Evolutionary conservation across 1,284 basidiomycete species (phyloP), one percentile per base, ranked within the genome.

Genomic region (Pseudozyma thailandica): DNA sequence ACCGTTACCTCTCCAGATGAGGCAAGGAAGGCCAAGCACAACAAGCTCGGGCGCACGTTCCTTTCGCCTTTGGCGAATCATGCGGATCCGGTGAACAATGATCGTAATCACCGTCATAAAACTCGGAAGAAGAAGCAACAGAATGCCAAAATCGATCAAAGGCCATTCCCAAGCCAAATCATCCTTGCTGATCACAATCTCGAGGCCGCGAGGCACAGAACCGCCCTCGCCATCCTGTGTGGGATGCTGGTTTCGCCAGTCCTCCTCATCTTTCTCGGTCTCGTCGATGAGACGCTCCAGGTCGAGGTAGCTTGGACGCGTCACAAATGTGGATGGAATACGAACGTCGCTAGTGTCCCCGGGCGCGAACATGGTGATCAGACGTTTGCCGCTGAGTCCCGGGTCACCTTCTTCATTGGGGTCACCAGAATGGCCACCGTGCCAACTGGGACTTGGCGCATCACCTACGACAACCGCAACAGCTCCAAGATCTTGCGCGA

Each of bases 401-500:
- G 63, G 64, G 35, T 80, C 77, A 8, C 68, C 75, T 25, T 68
- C 71, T 20, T 75, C 73, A 43, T 66, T 66, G 3, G 73, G 71
- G n/a, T 74, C 59, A 51, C 66, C 60, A 2, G 59, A 53, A n/a
- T 46, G 51, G 4, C 68, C 72, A 12, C 57, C 63, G 30, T 68
- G 55, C 72, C 70, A 73, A 15, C 43, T 42, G 5, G 70, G 66
- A 18, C 54, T 66, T 6, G 74, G 61, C 0, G 70, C 60, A 35
- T 82, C 81, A n/a, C 81, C 81, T 1, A 82, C 79, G 8, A 82
- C 70, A 10, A 82, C 81, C 0, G 79, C 81, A 10, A 74, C 68
- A 13, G 81, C 81, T 10, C 81, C 81, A 6, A 82, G 66, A 12
- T 68, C 53, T 46, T 82, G 81, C 1, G 79, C 75, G 2, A 75